Evolutionary conservation across 2,329 filamentous ascomycete genomes (phyloP).

Genomic region (Ambrosiella cleistominuta): DNA sequence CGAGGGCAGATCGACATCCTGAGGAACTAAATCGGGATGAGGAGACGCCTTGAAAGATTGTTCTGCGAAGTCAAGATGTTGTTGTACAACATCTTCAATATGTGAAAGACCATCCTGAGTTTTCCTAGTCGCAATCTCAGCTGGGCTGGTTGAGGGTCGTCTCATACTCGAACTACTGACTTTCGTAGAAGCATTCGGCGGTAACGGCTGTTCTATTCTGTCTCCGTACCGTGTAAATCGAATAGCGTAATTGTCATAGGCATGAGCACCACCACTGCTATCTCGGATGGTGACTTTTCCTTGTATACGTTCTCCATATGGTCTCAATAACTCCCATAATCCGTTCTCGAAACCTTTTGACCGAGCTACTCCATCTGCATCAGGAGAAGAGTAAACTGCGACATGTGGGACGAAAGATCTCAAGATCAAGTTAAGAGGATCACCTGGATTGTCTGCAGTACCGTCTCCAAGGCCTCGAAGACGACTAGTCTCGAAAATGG

Average conservation of each 20-base stretch:
- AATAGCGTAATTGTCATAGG: constrained; percentile 79
- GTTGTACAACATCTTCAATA: constrained; percentile 64
- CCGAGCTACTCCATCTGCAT: constrained; percentile 62
- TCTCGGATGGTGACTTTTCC: constrained; percentile 85
- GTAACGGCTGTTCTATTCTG: constrained; percentile 34
- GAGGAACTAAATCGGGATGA: constrained; percentile 22
- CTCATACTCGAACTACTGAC: constrained; percentile 1
- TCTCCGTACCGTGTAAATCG: constrained; percentile 61
- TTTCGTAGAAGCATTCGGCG: constrained; percentile 17
- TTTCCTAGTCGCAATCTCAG: constrained; percentile 10
- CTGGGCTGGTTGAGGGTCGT: constrained; percentile 3
- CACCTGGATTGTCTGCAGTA: constrained; percentile 29
- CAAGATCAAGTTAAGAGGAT: constrained; percentile 51
- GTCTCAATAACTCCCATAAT: constrained; percentile 68
- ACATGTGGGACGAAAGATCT: constrained; percentile 80
- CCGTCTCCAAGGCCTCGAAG: constrained; percentile 28
- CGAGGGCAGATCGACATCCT: constrained; percentile 37
- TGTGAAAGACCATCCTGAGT: constrained; percentile 30
- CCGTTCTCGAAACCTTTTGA: constrained; percentile 75
- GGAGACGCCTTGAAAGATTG: constrained; percentile 25
- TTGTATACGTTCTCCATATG: constrained; percentile 74
- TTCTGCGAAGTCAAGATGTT: constrained; percentile 62
- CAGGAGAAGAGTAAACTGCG: constrained; percentile 67
- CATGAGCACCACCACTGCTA: constrained; percentile 66
- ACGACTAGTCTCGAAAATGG: constrained; percentile 34